These are phyloP conservation scores for Calocybe gangraenosa DNA, from an alignment of 768 basidiomycete genomes.

Conservation along the genomic window DNA sequence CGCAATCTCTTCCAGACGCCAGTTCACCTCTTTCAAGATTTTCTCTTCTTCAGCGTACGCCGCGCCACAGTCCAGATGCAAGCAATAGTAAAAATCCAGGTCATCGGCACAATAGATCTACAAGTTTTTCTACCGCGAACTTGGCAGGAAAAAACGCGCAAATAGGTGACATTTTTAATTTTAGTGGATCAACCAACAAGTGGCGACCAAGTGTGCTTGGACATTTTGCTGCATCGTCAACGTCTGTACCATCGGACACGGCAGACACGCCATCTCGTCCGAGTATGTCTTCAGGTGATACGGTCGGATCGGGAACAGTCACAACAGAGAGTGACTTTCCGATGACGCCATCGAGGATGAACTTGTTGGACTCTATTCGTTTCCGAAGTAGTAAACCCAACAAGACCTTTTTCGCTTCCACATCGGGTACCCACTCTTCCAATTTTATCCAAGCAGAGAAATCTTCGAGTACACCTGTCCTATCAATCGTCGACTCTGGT, in stretches of 20 bases:
- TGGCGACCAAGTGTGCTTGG: slow-evolving; percentile 67
- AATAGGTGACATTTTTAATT: slow-evolving; percentile 7
- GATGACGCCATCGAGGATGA: slow-evolving; percentile 34
- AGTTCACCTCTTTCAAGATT: slow-evolving; percentile 35
- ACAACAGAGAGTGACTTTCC: slow-evolving; percentile 43
- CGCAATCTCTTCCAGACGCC: slow-evolving; percentile 25
- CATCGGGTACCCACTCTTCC: slow-evolving; percentile 22
- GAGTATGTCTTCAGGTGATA: slow-evolving; percentile 59
- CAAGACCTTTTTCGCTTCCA: slow-evolving; percentile 27
- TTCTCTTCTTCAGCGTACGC: slow-evolving; percentile 39
- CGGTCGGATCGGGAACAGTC: slow-evolving; percentile 46
- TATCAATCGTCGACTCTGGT: slow-evolving; percentile 12
- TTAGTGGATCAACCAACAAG: slow-evolving; percentile 30
- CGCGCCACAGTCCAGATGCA: slow-evolving; percentile 28
- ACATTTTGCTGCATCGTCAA: slow-evolving; percentile 52
- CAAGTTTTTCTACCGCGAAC: slow-evolving; percentile 45
- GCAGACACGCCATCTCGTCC: slow-evolving; percentile 44
- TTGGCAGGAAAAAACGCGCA: slow-evolving; percentile 4
- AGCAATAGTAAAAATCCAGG: slow-evolving; percentile 19
- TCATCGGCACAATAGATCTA: slow-evolving; percentile 41
- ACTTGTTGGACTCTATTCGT: slow-evolving; percentile 38
- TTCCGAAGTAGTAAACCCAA: slow-evolving; percentile 28
- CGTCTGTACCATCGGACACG: slow-evolving; percentile 38
- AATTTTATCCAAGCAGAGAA: slow-evolving; percentile 27
- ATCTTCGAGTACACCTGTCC: slow-evolving; percentile 10